Percentiles rank a stretch among this genome's conserved stretches.
phyloP scores from a whole-genome alignment of 2,329 filamentous ascomycete genomes.

The Didymella pomorum region DNA sequence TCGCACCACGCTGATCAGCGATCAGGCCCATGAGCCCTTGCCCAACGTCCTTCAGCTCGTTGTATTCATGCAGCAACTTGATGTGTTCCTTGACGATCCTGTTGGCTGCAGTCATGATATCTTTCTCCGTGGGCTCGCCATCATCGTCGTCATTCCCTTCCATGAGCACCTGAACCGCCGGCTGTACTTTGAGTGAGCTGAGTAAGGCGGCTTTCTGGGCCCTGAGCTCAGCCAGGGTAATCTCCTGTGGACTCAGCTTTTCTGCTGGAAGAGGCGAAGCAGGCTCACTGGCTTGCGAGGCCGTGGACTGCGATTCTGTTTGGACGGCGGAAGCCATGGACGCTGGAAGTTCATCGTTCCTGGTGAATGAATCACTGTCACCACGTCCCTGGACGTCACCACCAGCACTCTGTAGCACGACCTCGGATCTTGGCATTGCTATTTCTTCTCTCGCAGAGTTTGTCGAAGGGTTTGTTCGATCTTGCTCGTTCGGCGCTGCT shows the following conservation, averaged over 20 bases:
- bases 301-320: not conserved
- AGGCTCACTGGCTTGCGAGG: conserved; percentile 5
- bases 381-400: not conserved
- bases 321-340: not conserved
- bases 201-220: conserved; percentile 52
- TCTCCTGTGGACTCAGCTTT: conserved; percentile 52
- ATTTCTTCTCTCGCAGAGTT: not conserved
- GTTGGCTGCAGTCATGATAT: conserved; percentile 55
- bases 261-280: not conserved
- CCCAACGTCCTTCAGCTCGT: conserved; percentile 74
- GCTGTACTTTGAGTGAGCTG: conserved; percentile 38
- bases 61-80: conserved; percentile 71
- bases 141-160: conserved; percentile 31
- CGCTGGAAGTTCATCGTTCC: too few species aligned
- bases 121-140: conserved; percentile 41
- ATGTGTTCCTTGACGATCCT: conserved; percentile 69
- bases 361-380: not conserved
- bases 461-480: not conserved
- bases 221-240: conserved; percentile 58
- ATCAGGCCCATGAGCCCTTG: conserved; percentile 72
- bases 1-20: conserved; percentile 68
- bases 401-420: not conserved
- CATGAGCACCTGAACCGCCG: conserved; percentile 47
- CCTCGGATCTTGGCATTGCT: not conserved
- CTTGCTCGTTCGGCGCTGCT: not conserved